A percentile compares a stretch with the other conserved stretches of the same genome.
Evolutionary conservation across 257 asterid genomes (phyloP).

Genomic region (Solanum lycopersicoides): DNA sequence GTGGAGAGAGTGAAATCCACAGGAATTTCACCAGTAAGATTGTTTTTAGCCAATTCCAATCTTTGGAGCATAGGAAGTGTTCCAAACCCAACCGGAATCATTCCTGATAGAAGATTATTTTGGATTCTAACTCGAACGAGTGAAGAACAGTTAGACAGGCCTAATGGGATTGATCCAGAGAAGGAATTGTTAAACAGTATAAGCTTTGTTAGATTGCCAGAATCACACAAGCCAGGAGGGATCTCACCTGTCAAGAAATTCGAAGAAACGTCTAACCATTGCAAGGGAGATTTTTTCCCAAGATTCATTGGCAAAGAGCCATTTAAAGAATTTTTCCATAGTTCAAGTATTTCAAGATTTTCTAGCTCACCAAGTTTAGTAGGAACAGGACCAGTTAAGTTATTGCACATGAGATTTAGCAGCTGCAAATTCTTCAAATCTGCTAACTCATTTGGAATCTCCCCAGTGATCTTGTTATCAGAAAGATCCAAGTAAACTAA

Average conservation of each 20-base stretch:
- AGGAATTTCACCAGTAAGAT: constrained; percentile 58
- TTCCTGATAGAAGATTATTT: constrained; percentile 44
- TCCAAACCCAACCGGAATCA: constrained; percentile 62
- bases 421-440: constrained; percentile 44
- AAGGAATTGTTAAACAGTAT: constrained; percentile 69
- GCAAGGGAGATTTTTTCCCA: constrained; percentile 45
- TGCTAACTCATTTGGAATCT: constrained; percentile 50
- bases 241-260: constrained; percentile 51
- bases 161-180: constrained; percentile 52
- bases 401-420: constrained; percentile 67
- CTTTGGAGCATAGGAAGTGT: constrained; percentile 50
- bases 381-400: constrained; percentile 48
- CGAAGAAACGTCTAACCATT: constrained; percentile 71
- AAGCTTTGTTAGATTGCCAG: constrained; percentile 61
- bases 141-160: constrained; percentile 53
- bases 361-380: constrained; percentile 28
- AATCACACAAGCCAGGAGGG: constrained; percentile 46
- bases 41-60: constrained; percentile 53
- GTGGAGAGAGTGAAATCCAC: constrained; percentile 42
- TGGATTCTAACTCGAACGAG: constrained; percentile 63
- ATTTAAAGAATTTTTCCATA: constrained; percentile 48
- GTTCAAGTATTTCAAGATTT: constrained; percentile 54
- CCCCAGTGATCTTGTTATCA: constrained; percentile 40
- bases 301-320: constrained; percentile 55
- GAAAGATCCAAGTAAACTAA: constrained; percentile 56